Evolutionary conservation across 495 filamentous ascomycete species (phyloP).

Genomic region (Penicillium maclennaniae): DNA sequence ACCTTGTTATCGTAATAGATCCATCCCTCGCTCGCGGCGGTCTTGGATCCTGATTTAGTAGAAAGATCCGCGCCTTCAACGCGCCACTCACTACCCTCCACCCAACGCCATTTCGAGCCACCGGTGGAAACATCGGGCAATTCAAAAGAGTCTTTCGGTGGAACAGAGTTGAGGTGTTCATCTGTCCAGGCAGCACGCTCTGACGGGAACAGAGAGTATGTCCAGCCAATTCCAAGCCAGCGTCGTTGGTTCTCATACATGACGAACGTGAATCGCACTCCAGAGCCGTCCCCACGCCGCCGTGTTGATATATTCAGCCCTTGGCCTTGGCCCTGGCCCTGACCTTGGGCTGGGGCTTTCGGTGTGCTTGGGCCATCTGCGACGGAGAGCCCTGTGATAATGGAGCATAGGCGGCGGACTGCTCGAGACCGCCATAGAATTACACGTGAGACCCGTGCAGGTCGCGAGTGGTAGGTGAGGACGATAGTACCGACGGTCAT

Average conservation of each 20-base stretch:
- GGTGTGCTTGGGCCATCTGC: constrained; percentile 32
- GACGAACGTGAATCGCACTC: constrained; percentile 92
- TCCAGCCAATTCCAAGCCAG: constrained; percentile 96
- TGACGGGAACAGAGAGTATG: constrained; percentile 79
- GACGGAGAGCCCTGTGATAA: constrained; percentile 78
- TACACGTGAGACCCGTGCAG: constrained; percentile 76
- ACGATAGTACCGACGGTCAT: constrained; percentile 75
- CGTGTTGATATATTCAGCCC: constrained; percentile 47
- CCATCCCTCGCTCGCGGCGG: constrained; percentile 73
- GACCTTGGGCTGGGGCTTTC: constrained; percentile 27
- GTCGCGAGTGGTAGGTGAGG: constrained; percentile 86
- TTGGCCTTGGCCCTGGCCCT: constrained; percentile 41
- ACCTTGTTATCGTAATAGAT: constrained; percentile 97
- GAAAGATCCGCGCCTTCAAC: constrained; percentile 70
- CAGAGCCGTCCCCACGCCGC: constrained; percentile 56
- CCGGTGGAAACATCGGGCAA: constrained; percentile 82
- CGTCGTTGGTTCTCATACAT: constrained; percentile 95
- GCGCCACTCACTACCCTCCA: constrained; percentile 75
- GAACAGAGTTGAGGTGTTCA: constrained; percentile 80
- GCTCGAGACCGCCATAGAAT: constrained; percentile 85
- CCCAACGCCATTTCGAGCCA: constrained; percentile 86
- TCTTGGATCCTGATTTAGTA: constrained; percentile 32
- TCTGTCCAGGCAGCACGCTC: constrained; percentile 93
- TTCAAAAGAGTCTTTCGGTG: constrained; percentile 75
- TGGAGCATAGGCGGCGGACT: constrained; percentile 60